phyloP scores from a whole-genome alignment of 352 stramenopile species.

The Thalassiosira mediterranea region DNA sequence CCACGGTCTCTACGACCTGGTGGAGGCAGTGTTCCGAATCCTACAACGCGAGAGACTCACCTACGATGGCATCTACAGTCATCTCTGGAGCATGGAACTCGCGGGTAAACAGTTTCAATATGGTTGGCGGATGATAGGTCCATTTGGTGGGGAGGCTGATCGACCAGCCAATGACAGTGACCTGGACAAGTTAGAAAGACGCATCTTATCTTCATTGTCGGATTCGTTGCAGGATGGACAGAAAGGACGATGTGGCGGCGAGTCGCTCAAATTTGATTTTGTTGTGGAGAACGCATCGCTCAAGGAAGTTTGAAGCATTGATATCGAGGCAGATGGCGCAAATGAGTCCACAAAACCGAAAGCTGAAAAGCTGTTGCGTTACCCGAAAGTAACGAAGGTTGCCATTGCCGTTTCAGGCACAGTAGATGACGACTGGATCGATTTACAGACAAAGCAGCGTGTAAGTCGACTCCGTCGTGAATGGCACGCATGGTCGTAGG shows the following conservation, averaged over 20 bases:
- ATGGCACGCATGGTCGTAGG: not conserved
- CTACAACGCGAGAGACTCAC: slow-evolving; percentile 8
- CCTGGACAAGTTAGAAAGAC: slow-evolving; percentile 13
- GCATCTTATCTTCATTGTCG: slow-evolving; percentile 1
- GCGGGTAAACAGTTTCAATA: slow-evolving; percentile 11
- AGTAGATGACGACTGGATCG: slow-evolving; percentile 20
- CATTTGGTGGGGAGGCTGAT: not conserved
- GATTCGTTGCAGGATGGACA: slow-evolving; percentile 6
- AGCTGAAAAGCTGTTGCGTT: too few relatives aligned
- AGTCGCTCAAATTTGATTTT: slow-evolving; percentile 19
- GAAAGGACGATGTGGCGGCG: slow-evolving; percentile 9
- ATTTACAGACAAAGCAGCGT: not conserved
- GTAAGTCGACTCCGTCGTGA: not conserved
- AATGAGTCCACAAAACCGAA: too few relatives aligned
- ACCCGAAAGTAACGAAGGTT: slow-evolving; percentile 7
- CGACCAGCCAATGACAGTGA: not conserved
- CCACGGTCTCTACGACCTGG: slow-evolving; percentile 30
- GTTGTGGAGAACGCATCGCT: slow-evolving; percentile 11
- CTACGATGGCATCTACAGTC: not conserved
- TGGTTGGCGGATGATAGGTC: slow-evolving; percentile 3
- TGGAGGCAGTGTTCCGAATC: slow-evolving; percentile 1
- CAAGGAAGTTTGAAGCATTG: too few relatives aligned
- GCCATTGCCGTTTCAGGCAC: slow-evolving; percentile 1
- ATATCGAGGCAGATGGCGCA: too few relatives aligned
- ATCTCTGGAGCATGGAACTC: slow-evolving; percentile 16